These are phyloP conservation scores for Leccinum cinnamomeum DNA, from an alignment of 1,284 basidiomycete species.

Conservation along the genomic window DNA sequence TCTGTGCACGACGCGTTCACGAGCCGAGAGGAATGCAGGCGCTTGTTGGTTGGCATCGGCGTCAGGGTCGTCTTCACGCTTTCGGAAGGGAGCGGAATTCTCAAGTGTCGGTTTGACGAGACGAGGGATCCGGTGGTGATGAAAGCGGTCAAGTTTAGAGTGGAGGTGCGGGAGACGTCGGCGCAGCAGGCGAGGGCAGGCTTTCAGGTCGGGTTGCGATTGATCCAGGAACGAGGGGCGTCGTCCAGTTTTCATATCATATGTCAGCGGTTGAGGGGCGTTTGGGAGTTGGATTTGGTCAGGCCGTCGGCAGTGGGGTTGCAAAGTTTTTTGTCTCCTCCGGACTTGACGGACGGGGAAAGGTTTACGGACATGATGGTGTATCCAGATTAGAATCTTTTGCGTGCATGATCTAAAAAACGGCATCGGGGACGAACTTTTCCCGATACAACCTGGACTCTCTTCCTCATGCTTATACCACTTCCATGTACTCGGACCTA, in stretches of 20 bases:
- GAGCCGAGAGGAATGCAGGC: conserved; percentile 72
- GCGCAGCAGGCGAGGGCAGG: conserved; percentile 44
- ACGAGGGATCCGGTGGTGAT: conserved; percentile 51
- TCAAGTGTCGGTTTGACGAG: conserved; percentile 71
- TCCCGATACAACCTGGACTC: too few species aligned
- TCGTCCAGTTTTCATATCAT: conserved; percentile 76
- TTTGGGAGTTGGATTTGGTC: conserved; percentile 67
- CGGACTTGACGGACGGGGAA: conserved; percentile 17
- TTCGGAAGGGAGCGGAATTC: conserved; percentile 55
- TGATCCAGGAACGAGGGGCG: conserved; percentile 53
- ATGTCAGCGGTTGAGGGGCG: conserved; percentile 51
- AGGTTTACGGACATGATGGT: conserved; percentile 28
- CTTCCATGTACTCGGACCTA: too few species aligned
- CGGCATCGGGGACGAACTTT: not conserved
- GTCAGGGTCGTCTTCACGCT: conserved; percentile 59
- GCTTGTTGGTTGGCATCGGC: conserved; percentile 64
- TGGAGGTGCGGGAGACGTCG: conserved; percentile 60
- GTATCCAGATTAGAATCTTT: conserved; percentile 24
- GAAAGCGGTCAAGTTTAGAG: conserved; percentile 75
- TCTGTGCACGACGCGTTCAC: conserved; percentile 68
- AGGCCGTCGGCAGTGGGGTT: conserved; percentile 13
- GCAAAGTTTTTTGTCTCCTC: conserved; percentile 27
- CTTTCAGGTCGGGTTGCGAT: conserved; percentile 55
- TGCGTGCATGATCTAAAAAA: conserved; percentile 18
- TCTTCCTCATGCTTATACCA: too few species aligned